Evolutionary conservation across 495 filamentous ascomycete species (phyloP).

Genomic region (Penicillium roqueforti): DNA sequence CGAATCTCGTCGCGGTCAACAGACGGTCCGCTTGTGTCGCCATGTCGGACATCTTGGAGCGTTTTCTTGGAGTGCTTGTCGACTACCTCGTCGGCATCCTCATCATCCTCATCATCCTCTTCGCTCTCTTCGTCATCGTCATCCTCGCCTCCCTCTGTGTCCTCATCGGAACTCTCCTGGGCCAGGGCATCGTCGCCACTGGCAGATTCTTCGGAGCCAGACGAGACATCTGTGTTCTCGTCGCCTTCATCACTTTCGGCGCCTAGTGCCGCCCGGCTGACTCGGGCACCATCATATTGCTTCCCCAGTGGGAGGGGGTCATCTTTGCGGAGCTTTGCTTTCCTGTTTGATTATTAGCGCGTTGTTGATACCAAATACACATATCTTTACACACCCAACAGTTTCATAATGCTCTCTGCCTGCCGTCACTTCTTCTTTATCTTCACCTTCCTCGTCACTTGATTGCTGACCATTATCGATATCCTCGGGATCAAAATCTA

Average conservation of each 20-base stretch:
- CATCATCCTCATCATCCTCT: constrained; percentile 22
- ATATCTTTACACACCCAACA: constrained; percentile 57
- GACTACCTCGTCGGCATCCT: not conserved
- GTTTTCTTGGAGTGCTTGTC: not conserved
- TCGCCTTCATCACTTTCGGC: constrained; percentile 45
- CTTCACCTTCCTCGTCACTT: constrained; percentile 50
- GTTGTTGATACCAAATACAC: constrained; percentile 2
- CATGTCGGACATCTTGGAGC: not conserved
- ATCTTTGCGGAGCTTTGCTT: constrained; percentile 77
- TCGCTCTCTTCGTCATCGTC: constrained; percentile 21
- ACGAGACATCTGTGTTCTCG: constrained; percentile 13
- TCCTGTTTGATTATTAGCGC: constrained; percentile 44
- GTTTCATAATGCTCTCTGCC: constrained; percentile 79
- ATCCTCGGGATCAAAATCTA: constrained; percentile 90
- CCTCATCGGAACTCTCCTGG: constrained; percentile 6
- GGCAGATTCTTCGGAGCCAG: constrained; percentile 20
- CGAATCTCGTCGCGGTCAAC: constrained; percentile 55
- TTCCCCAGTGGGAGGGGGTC: constrained; percentile 61
- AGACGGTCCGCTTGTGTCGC: not conserved
- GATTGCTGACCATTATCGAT: constrained; percentile 49
- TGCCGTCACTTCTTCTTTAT: constrained; percentile 41
- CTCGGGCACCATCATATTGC: constrained; percentile 72
- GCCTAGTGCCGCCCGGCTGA: constrained; percentile 69
- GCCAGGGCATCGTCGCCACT: constrained; percentile 11
- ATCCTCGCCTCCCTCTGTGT: not conserved